Conservation (phyloP, 1,139 yeast genomes). For the Pichia sp. region DNA sequence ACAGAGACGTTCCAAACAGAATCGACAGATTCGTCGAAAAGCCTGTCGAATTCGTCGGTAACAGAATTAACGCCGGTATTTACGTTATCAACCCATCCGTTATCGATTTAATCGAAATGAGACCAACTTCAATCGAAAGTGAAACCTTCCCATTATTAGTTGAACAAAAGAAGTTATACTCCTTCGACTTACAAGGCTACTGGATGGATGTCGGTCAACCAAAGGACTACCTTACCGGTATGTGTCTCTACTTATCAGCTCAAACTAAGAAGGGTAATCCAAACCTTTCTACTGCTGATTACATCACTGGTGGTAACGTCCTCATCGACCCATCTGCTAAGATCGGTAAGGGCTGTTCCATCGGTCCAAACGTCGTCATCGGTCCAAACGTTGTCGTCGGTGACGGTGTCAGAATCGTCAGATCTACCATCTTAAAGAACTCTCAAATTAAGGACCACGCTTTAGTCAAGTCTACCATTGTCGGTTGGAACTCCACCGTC, state of each 20-base stretch:
- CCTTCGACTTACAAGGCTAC: constrained; percentile 98
- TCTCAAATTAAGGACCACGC: constrained; percentile 96
- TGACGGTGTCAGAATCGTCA: constrained; percentile 98
- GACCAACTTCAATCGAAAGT: constrained; percentile 99
- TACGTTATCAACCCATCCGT: constrained; percentile 97
- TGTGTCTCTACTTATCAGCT: constrained; percentile 87
- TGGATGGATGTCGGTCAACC: constrained; percentile 99
- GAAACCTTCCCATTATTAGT: constrained; percentile 98
- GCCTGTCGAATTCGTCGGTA: constrained; percentile 98
- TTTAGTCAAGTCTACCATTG: constrained; percentile 96
- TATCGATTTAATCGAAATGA: constrained; percentile 93
- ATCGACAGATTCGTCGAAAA: constrained; percentile 99
- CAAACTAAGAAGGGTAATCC: constrained; percentile 78
- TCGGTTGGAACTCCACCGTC: constrained; percentile 98
- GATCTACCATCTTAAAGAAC: constrained; percentile 91
- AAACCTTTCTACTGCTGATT: constrained; percentile 62
- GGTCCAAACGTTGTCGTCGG: constrained; percentile 98
- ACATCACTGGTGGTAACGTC: constrained; percentile 90
- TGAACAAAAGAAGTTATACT: constrained; percentile 83
- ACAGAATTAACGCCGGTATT: constrained; percentile 97
- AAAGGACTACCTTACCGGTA: constrained; percentile 98
- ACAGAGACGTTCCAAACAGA: constrained; percentile 86
- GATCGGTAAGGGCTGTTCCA: constrained; percentile 89
- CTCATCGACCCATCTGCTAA: constrained; percentile 94
- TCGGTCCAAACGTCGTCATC: constrained; percentile 97